Evolutionary conservation across 1,284 basidiomycete genomes (phyloP), one percentile per base, ranked within the genome.

Genomic region (Heterobasidion parviporum): DNA sequence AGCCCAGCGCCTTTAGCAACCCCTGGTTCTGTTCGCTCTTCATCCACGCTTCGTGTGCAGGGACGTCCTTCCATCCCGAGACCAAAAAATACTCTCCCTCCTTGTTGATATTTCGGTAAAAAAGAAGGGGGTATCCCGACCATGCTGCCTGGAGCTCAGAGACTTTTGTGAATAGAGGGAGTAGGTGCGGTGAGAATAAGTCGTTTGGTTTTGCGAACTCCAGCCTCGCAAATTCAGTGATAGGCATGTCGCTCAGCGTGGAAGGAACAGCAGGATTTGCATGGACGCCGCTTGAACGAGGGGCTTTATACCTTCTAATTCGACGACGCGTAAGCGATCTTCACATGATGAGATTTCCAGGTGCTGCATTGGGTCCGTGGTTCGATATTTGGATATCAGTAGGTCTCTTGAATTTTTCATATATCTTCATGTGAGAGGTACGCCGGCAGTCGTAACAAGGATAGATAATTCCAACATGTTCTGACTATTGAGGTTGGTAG

Each of bases 11-110:
- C 52, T 56, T 56, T 33, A 77, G 56, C 15, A 79, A 61, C 48
- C 64, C 67, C 57, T 76, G 69, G 54, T 78, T 78, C 56, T 61
- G 63, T 8, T 70, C 66, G 59, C 74, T 74, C 10, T 56, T 60
- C 38, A 77, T 74, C 76, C 76, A 80, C 35, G 67, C 63, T 26
- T 69, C 54, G 57, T 79, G 78, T 8, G 71, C 71, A 8, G 60
- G 59, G 16, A 73, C 70, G 57, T 68, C 67, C 52, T 65, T 54
- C 79, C 78, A 80, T 4, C 77, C 76, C 3, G 75, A 72, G 43
- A 78, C 58, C 43, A 80, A 61, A 61, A 74, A 72, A 2, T 79
- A 55, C 38, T 64, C 57, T 3, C 53, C 56, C 3, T 65, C 51
- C 36, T 64, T 59, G 6, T 55, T 36, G 14, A 57, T 53, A 55